Evolutionary conservation across 2,329 filamentous ascomycete species (phyloP), one percentile per base, ranked within the genome.

Genomic region (Thielaviopsis musarum): DNA sequence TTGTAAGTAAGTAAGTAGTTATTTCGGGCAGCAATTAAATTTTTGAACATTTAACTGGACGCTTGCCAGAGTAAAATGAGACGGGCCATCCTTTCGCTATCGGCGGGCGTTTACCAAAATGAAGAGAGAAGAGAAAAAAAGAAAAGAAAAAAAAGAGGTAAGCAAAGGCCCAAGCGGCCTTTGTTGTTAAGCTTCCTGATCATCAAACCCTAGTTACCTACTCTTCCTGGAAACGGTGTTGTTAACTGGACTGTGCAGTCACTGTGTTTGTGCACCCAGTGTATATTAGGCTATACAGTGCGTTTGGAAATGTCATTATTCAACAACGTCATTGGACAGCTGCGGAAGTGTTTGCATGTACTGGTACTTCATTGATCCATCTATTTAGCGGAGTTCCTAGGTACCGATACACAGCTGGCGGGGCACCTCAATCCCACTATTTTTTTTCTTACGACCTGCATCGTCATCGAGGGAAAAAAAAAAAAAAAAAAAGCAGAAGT

Each of bases 271-370:
- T 15, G 5, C 15, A n/a, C 38, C 17, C 13, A 17, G 10, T 17
- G 2, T 17, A n/a, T 45, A n/a, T 17, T 5, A 12, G 9, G 17
- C n/a, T 6, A 45, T 17, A 45, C 38, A 45, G 38, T 45, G 38
- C 38, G 38, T 7, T 17, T 17, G 5, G 10, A 15, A 45, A 45
- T n/a, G 38, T 45, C 38, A 53, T 26, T 26, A 26, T 53, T 19
- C 51, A 19, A 26, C 24, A 15, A 59, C 45, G 53, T 41, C 41
- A 59, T 59, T 59, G 58, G 58, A 26, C 30, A 55, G 41, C 24
- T 26, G 48, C 49, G 24, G 9, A 59, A 22, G 58, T 59, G 58
- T 22, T 53, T 56, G 52, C 41, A 59, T 45, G 51, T 58, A 58
- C 49, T 48, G 17, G 51, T 58, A 58, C 51, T 53, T 52, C 10